Base-by-base conservation (phyloP, 306 rosid genomes). In the Styphnolobium japonicum region DNA sequence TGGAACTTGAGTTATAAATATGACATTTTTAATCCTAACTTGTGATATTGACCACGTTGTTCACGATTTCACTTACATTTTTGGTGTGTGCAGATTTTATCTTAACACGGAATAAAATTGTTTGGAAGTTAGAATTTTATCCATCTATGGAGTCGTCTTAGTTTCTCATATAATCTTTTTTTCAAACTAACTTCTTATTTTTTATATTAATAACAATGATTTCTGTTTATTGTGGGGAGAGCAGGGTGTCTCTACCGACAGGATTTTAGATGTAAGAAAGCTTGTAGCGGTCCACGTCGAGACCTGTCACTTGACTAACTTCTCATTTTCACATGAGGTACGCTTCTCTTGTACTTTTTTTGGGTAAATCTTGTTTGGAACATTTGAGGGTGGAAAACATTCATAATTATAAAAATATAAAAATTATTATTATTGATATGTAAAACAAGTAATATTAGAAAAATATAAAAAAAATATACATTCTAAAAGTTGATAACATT, bases 201-300 rank as follows among this genome's bases (percentile, higher is more conserved):
- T n/a, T n/a, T n/a, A n/a, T n/a, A n/a, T n/a, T n/a, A 34, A 34
- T 34, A 34, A 0, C 37, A 34, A 4, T 34, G 37, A 34, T 34
- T 34, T 34, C 37, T 34, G 5, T 34, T 34, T 34, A 34, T 2
- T 37, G 37, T 39, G 49, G 48, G 63, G 62, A 95, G 98, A 94
- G 97, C 4, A 95, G n/a, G n/a, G n/a, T n/a, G n/a, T 95, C 27
- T 92, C 98, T 10, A 95, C 98, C 51, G 98, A 95, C 90, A 88
- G 84, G 88, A 87, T 95, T 40, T 36, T 92, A 9, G 98, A 95
- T 69, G 90, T 89, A 85, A 90, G 97, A 57, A 95, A 89, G 89
- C 92, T 95, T 34, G 71, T 95, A 49, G 90, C 84, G 0, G 98
- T 90, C 0, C 95, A 95, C 83, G 89, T 91, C 22, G 94, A 91